Evolutionary conservation across 177 flowering plant genomes (phyloP).

Genomic region (Vitis hybrid): DNA sequence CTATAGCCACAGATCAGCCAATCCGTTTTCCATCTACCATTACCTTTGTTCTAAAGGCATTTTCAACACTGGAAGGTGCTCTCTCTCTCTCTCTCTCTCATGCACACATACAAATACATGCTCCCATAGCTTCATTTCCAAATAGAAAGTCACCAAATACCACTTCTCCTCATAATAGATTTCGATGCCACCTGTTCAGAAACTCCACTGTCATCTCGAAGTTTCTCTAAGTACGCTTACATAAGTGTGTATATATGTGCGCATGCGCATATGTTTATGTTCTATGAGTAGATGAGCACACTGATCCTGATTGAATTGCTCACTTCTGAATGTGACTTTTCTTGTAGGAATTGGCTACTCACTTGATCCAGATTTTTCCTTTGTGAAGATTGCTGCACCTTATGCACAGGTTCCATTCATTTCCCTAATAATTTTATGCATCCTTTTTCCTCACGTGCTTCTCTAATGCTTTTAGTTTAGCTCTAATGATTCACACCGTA

Average conservation of each 20-base stretch:
- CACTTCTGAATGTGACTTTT: neutral
- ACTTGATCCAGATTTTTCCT: constrained; percentile 85
- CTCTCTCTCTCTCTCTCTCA: constrained; percentile 14
- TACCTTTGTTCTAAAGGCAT: constrained; percentile 87
- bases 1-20: constrained; percentile 95
- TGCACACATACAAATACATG: too few species aligned
- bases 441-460: neutral
- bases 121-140: too few species aligned
- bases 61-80: constrained; percentile 94
- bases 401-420: constrained; percentile 74
- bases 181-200: too few species aligned
- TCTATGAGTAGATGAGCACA: too few species aligned
- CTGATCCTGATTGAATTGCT: neutral
- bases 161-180: too few species aligned
- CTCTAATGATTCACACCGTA: constrained; percentile 7
- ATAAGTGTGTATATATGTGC: too few species aligned
- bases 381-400: constrained; percentile 90
- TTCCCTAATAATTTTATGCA: neutral
- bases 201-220: neutral
- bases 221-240: too few species aligned
- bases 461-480: neutral
- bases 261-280: too few species aligned
- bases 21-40: constrained; percentile 96
- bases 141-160: too few species aligned
- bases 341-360: constrained; percentile 77